phyloP scores from a whole-genome alignment of 331 rosid genomes.

The Quercus phellos region DNA sequence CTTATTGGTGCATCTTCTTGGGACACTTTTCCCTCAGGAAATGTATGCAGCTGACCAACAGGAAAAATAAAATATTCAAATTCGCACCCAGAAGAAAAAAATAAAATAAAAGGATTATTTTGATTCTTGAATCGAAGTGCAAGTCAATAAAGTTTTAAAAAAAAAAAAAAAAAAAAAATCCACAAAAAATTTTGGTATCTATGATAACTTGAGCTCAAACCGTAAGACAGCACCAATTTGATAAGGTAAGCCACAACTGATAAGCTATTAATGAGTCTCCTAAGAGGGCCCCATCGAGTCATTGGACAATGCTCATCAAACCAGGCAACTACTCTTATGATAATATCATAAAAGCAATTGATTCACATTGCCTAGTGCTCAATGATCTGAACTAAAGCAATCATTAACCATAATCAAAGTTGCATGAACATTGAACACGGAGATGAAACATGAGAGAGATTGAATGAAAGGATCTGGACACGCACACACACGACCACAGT shows the following conservation, averaged over 20 bases:
- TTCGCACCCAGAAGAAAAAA: too few relatives aligned
- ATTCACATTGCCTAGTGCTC: not conserved
- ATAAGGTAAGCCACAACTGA: not conserved
- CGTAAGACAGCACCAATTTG: not conserved
- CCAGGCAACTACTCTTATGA: not conserved
- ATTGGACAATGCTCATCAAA: not conserved
- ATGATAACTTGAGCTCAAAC: not conserved
- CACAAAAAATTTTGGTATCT: not conserved
- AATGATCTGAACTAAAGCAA: not conserved
- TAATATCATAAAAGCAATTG: not conserved
- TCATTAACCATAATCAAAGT: not conserved
- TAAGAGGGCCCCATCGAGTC: not conserved
- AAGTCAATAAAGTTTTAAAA: not conserved
- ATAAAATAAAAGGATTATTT: not conserved
- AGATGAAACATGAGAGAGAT: not conserved
- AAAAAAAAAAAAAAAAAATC: not conserved
- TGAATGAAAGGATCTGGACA: not conserved
- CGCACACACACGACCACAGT: not conserved
- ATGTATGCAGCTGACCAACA: constrained; percentile 68
- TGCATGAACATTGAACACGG: not conserved
- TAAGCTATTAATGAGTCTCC: not conserved
- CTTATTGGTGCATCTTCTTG: constrained; percentile 81
- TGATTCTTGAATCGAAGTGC: not conserved
- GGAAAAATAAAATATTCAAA: not conserved
- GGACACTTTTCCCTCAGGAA: constrained; percentile 83